Percentiles rank a stretch among this genome's conserved stretches.
These are phyloP conservation scores for Linum trigynum DNA, from an alignment of 345 rosid species.

Conservation along the genomic window DNA sequence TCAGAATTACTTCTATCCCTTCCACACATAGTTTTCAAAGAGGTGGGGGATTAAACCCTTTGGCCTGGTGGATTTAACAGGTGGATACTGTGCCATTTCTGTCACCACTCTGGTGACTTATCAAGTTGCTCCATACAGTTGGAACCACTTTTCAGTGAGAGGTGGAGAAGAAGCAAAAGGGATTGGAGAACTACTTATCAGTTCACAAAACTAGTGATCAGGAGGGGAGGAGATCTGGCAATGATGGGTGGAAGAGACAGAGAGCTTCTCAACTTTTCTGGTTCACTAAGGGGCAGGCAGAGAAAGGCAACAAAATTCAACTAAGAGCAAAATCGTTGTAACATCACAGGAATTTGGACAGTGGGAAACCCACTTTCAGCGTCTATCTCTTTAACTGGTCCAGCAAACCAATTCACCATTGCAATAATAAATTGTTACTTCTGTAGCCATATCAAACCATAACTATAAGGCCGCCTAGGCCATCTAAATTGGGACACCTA, in stretches of 20 bases:
- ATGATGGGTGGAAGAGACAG: neutral
- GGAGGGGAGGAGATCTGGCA: neutral
- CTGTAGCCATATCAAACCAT: neutral
- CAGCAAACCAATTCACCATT: neutral
- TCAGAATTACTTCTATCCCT: neutral
- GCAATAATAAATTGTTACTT: neutral
- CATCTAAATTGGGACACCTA: no score
- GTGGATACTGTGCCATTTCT: neutral
- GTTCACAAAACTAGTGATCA: slow-evolving; percentile 3
- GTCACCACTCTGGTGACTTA: neutral
- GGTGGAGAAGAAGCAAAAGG: neutral
- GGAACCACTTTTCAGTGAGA: neutral
- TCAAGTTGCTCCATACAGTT: neutral
- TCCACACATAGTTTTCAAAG: neutral
- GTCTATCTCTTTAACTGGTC: slow-evolving; percentile 1
- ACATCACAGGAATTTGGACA: slow-evolving; percentile 3
- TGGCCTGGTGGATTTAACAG: neutral
- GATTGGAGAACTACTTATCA: slow-evolving; percentile 8
- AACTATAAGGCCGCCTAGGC: neutral
- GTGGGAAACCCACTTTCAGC: slow-evolving; percentile 16
- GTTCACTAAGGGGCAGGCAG: slow-evolving; percentile 2
- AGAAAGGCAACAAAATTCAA: neutral
- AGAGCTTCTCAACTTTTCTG: neutral
- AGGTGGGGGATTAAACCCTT: neutral
- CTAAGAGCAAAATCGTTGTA: neutral